phyloP scores from a whole-genome alignment of 192 early-diverging fungal species.

The Coemansia javaensis region DNA sequence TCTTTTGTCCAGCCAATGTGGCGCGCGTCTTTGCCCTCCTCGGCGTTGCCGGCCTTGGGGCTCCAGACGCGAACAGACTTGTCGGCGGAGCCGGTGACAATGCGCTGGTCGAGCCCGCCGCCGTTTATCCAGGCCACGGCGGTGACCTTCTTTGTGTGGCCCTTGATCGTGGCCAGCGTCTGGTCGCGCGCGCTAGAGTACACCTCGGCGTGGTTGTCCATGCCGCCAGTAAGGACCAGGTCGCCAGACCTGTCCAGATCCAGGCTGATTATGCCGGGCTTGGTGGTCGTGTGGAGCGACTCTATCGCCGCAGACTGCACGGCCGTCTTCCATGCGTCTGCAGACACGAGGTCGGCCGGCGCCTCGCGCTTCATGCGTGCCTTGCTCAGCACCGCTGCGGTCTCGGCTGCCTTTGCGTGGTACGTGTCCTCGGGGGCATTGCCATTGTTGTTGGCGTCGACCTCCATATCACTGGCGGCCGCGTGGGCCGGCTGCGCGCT shows the following conservation, averaged over 20 bases:
- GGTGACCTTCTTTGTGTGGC: conserved; percentile 80
- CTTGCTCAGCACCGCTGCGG: conserved; percentile 57
- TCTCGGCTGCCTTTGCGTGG: conserved; percentile 30
- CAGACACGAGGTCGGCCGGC: conserved; percentile 62
- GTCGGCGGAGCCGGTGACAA: conserved; percentile 74
- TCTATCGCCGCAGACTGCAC: conserved; percentile 48
- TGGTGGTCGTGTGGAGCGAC: conserved; percentile 68
- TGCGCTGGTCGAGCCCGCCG: conserved; percentile 48
- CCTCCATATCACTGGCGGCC: conserved; percentile 18
- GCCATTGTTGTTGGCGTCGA: conserved; percentile 6
- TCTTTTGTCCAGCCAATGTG: conserved; percentile 36
- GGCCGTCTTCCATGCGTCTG: conserved; percentile 64
- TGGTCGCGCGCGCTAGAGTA: conserved; percentile 63
- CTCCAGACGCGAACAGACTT: conserved; percentile 76
- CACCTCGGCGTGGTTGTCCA: conserved; percentile 72
- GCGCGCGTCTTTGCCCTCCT: conserved; percentile 10
- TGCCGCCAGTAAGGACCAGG: conserved; percentile 72
- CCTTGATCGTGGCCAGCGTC: conserved; percentile 65
- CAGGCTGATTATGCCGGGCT: conserved; percentile 62
- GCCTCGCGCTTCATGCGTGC: conserved; percentile 79
- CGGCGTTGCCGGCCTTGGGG: conserved; percentile 48
- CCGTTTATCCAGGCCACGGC: conserved; percentile 54
- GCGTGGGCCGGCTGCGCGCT: neutral
- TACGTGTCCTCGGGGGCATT: conserved; percentile 17
- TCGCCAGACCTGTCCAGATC: conserved; percentile 56